phyloP scores from a whole-genome alignment of 2,329 filamentous ascomycete species.

The Alternaria arbusti region DNA sequence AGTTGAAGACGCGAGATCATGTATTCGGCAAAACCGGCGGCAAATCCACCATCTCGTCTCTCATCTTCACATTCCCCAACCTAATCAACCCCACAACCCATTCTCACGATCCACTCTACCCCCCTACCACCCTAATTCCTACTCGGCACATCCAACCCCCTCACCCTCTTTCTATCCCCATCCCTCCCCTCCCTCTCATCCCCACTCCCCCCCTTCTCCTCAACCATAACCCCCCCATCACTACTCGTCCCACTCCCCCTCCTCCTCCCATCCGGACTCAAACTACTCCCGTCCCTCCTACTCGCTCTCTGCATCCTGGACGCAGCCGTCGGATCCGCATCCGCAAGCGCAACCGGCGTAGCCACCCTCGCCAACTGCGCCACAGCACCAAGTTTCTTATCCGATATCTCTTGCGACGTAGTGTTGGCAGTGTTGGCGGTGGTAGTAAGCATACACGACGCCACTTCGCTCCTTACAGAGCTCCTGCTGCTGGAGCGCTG shows the following conservation, averaged over 20 bases:
- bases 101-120: neutral
- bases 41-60: neutral
- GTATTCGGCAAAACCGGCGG: neutral
- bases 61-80: no score
- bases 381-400: constrained; percentile 38
- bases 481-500: neutral
- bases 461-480: neutral
- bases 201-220: constrained; percentile 39
- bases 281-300: constrained; percentile 34
- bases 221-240: constrained; percentile 50
- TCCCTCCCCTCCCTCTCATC: neutral
- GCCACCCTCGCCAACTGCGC: constrained; percentile 43
- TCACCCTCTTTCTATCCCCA: neutral
- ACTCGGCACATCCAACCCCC: neutral
- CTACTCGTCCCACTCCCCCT: constrained; percentile 23
- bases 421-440: neutral
- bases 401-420: neutral
- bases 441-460: neutral
- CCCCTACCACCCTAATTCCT: neutral
- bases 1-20: neutral
- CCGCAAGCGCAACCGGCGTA: constrained; percentile 47
- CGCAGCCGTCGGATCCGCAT: constrained; percentile 45
- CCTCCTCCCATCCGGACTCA: constrained; percentile 40
- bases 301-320: constrained; percentile 28
- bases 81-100: neutral